Conservation (phyloP, 2,329 filamentous ascomycete species). For the Xylariaceae sp. region DNA sequence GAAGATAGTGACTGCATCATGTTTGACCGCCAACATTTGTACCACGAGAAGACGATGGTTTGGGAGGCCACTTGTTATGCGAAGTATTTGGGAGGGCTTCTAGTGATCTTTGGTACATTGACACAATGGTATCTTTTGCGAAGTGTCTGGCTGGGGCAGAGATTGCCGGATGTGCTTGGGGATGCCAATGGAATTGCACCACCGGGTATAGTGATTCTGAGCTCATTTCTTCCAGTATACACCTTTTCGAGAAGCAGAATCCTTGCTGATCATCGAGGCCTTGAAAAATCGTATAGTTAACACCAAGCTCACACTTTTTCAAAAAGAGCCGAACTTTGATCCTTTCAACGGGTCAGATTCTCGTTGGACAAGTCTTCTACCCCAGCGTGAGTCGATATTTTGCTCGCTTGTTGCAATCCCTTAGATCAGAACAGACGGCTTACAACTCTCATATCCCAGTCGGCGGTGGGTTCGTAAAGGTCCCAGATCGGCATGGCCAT, state of each 20-base stretch:
- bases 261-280: not conserved
- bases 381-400: not conserved
- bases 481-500: not conserved
- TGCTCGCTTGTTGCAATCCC: not conserved
- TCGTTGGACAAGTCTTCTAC: not conserved
- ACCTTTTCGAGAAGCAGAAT: not conserved
- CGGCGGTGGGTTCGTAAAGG: not conserved
- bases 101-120: not conserved
- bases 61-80: not conserved
- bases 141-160: not conserved
- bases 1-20: not conserved
- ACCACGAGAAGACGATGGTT: not conserved
- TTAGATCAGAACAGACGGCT: not conserved
- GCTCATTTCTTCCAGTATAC: not conserved
- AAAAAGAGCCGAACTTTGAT: not conserved
- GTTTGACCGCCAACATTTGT: not conserved
- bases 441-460: not conserved
- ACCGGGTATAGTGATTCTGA: not conserved
- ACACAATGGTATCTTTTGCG: not conserved
- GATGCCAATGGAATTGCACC: not conserved
- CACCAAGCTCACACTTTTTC: not conserved
- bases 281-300: not conserved
- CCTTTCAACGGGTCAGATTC: not conserved
- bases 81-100: not conserved
- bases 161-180: not conserved